Percentiles rank a stretch among this genome's conserved stretches.
Conservation (phyloP, 2,329 filamentous ascomycete genomes). For the Trichoderma sp. region DNA sequence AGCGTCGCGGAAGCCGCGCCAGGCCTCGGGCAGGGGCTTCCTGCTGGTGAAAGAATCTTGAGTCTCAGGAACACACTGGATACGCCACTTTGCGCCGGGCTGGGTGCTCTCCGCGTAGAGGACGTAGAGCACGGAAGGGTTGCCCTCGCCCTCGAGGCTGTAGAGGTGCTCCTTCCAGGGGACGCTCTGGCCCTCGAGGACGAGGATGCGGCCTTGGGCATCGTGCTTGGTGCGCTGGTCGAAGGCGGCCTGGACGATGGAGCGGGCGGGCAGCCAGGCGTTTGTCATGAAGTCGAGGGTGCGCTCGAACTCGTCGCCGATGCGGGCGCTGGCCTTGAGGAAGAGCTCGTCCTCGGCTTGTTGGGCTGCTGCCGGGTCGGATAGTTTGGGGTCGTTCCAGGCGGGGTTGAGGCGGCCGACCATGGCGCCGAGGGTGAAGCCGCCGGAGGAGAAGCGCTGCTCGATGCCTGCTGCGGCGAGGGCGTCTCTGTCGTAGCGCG, state of each 20-base stretch:
- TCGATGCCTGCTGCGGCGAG: conserved; percentile 70
- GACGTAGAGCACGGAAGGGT: conserved; percentile 70
- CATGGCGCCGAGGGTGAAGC: conserved; percentile 81
- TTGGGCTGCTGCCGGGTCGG: conserved; percentile 59
- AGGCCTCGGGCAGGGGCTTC: conserved; percentile 85
- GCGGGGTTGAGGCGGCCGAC: conserved; percentile 79
- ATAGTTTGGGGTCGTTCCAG: conserved; percentile 67
- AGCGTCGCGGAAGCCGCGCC: conserved; percentile 88
- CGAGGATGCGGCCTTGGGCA: conserved; percentile 73
- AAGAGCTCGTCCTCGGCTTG: conserved; percentile 81
- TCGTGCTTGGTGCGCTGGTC: conserved; percentile 67
- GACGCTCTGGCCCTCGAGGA: conserved; percentile 74
- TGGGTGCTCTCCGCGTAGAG: conserved; percentile 83
- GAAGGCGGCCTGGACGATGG: conserved; percentile 76
- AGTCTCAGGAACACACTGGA: conserved; percentile 85
- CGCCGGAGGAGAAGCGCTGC: conserved; percentile 81
- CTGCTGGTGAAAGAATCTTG: conserved; percentile 89
- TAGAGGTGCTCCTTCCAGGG: conserved; percentile 98
- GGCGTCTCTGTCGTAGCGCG: conserved; percentile 71
- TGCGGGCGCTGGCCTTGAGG: conserved; percentile 72
- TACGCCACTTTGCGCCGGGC: conserved; percentile 82
- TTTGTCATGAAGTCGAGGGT: conserved; percentile 74
- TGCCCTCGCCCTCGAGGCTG: conserved; percentile 67
- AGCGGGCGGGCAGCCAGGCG: conserved; percentile 85
- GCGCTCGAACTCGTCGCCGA: conserved; percentile 84